These are phyloP conservation scores for Polyporus tsugae DNA, from an alignment of 1,284 basidiomycete species.

Conservation along the genomic window DNA sequence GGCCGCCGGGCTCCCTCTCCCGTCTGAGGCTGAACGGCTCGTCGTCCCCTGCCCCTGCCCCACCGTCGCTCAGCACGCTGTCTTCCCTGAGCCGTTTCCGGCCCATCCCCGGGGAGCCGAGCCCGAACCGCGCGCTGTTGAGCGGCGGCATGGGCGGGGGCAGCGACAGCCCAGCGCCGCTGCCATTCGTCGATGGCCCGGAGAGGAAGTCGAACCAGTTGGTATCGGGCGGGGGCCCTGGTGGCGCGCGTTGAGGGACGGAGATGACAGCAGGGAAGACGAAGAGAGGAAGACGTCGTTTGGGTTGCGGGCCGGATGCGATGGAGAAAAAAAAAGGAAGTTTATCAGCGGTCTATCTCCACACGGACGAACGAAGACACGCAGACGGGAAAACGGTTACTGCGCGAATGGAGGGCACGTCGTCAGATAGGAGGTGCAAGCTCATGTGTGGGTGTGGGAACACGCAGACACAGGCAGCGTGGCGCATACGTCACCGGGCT, in stretches of 20 bases:
- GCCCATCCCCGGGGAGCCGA: slow-evolving; percentile 30
- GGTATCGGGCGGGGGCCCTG: slow-evolving; percentile 19
- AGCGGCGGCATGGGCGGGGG: slow-evolving; percentile 36
- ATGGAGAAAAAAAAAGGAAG: background rate
- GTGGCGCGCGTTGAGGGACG: slow-evolving; percentile 9
- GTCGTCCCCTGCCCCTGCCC: background rate
- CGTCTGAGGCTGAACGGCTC: slow-evolving; percentile 18
- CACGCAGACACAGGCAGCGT: slow-evolving; percentile 6
- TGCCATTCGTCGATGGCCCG: slow-evolving; percentile 4
- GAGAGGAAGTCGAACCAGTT: slow-evolving; percentile 42
- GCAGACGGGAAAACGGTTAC: slow-evolving; percentile 2
- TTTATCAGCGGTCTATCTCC: slow-evolving; percentile 12
- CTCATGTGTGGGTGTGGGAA: slow-evolving; percentile 10
- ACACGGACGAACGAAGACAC: slow-evolving; percentile 2
- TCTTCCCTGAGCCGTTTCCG: slow-evolving; percentile 37
- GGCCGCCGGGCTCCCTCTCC: slow-evolving; percentile 16
- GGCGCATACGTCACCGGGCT: slow-evolving; percentile 6
- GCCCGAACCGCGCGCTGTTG: slow-evolving; percentile 33
- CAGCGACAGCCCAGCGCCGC: slow-evolving; percentile 25
- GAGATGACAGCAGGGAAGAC: background rate
- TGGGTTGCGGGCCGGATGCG: background rate
- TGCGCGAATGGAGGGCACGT: background rate
- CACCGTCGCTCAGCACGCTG: slow-evolving; percentile 19
- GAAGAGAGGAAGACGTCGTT: background rate
- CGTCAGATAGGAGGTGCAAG: slow-evolving; percentile 1